Conservation (phyloP, 2,329 filamentous ascomycete genomes). For the Karstenula rhodostoma region DNA sequence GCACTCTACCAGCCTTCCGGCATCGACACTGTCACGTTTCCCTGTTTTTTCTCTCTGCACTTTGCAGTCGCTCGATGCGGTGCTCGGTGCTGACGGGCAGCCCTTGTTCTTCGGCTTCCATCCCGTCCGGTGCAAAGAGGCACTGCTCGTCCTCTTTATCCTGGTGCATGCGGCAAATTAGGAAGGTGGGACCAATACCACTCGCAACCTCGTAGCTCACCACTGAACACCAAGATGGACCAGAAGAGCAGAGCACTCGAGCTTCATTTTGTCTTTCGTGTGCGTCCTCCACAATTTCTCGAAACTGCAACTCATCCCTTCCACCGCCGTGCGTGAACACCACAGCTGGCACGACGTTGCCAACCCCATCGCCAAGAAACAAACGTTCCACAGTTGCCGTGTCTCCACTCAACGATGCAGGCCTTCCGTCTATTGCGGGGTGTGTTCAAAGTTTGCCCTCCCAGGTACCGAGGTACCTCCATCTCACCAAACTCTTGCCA, state of each 20-base stretch:
- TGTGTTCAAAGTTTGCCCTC: background rate
- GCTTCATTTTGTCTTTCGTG: background rate
- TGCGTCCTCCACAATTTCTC: background rate
- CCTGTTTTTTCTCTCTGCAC: background rate
- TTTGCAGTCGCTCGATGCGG: background rate
- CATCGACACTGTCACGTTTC: background rate
- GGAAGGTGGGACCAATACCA: conserved; percentile 11
- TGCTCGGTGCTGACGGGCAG: background rate
- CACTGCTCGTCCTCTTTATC: background rate
- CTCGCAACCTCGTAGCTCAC: conserved; percentile 2
- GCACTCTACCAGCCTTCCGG: background rate
- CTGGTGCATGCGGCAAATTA: background rate
- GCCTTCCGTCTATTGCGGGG: background rate
- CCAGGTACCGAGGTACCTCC: background rate
- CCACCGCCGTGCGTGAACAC: background rate
- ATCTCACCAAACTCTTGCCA: background rate
- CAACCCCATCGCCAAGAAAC: background rate
- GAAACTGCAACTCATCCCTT: background rate
- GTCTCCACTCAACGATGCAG: background rate
- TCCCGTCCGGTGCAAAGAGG: background rate
- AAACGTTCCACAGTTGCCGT: background rate
- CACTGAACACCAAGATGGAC: background rate
- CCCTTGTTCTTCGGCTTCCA: background rate
- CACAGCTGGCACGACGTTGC: background rate
- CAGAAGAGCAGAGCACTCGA: background rate